Conservation (phyloP, 495 filamentous ascomycete genomes). For the Evernia prunastri region DNA sequence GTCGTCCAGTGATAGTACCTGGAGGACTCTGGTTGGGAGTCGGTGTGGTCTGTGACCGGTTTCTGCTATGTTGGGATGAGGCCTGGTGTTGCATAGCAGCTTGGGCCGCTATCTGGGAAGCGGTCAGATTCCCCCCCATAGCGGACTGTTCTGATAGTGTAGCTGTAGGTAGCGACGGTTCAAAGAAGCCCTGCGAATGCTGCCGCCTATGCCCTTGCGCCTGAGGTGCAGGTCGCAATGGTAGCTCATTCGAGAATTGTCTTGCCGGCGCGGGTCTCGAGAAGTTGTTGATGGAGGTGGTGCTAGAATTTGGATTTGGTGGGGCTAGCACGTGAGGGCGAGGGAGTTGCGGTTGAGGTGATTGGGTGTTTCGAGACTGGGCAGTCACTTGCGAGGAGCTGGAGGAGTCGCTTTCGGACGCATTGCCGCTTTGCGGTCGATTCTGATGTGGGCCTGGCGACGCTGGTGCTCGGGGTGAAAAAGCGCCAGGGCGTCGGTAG, state of each 20-base stretch:
- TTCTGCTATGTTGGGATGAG: slow-evolving; percentile 48
- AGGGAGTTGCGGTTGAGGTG: slow-evolving; percentile 27
- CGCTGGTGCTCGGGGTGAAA: slow-evolving; percentile 25
- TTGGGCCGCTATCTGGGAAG: slow-evolving; percentile 86
- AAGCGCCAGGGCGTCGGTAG: slow-evolving; percentile 27
- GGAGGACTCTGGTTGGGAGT: slow-evolving; percentile 35
- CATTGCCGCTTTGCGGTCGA: slow-evolving; percentile 34
- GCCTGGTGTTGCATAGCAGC: slow-evolving; percentile 73
- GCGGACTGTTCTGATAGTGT: slow-evolving; percentile 43
- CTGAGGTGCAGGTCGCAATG: slow-evolving; percentile 32
- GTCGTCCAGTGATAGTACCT: slow-evolving; percentile 45
- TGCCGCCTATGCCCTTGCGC: slow-evolving; percentile 46
- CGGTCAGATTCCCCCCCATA: slow-evolving; percentile 47
- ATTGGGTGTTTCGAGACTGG: slow-evolving; percentile 32
- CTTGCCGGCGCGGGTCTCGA: slow-evolving; percentile 30
- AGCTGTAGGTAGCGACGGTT: slow-evolving; percentile 73
- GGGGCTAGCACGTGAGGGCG: slow-evolving; percentile 30
- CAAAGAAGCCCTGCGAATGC: slow-evolving; percentile 84
- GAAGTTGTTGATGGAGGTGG: slow-evolving; percentile 28
- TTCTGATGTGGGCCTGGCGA: slow-evolving; percentile 23
- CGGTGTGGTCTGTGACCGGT: slow-evolving; percentile 65
- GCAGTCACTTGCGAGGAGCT: slow-evolving; percentile 45
- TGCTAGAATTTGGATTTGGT: slow-evolving; percentile 26
- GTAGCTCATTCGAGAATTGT: slow-evolving; percentile 36
- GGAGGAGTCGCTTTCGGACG: slow-evolving; percentile 50